Conservation (phyloP, 2,329 filamentous ascomycete genomes). For the Anisogramma anomala region DNA sequence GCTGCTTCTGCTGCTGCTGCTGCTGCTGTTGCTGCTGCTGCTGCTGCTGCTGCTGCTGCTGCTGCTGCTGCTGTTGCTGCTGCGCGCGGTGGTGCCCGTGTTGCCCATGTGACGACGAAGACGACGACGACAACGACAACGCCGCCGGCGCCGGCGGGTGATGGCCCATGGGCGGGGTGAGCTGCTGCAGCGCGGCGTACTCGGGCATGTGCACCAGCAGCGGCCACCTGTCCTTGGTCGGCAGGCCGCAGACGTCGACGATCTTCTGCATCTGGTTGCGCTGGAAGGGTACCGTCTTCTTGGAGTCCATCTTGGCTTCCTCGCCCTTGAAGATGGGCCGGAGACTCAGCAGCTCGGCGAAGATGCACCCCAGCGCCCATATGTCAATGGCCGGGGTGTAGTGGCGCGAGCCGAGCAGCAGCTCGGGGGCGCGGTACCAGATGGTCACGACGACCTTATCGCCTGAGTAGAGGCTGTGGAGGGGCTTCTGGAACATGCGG, state of each 20-base stretch:
- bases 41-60: too few relatives aligned
- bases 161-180: constrained; percentile 40
- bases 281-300: constrained; percentile 95
- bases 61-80: too few relatives aligned
- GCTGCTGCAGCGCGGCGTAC: constrained; percentile 55
- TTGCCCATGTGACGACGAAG: constrained; percentile 17
- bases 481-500: constrained; percentile 82
- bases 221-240: constrained; percentile 81
- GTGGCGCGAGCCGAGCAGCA: constrained; percentile 84
- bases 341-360: constrained; percentile 81
- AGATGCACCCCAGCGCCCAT: constrained; percentile 97
- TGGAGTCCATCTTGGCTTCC: constrained; percentile 97
- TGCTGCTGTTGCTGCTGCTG: too few relatives aligned
- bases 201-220: constrained; percentile 78
- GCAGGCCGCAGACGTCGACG: constrained; percentile 87
- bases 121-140: too few relatives aligned
- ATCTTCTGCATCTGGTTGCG: constrained; percentile 99
- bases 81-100: constrained; percentile 33
- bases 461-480: constrained; percentile 82
- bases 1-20: too few relatives aligned
- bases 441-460: constrained; percentile 99
- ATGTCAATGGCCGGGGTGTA: constrained; percentile 96
- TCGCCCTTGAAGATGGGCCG: constrained; percentile 97
- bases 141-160: too few relatives aligned
- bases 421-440: constrained; percentile 93